Evolutionary conservation across 2,329 filamentous ascomycete genomes (phyloP), one percentile per base, ranked within the genome.

Genomic region (Aspergillus melleus): DNA sequence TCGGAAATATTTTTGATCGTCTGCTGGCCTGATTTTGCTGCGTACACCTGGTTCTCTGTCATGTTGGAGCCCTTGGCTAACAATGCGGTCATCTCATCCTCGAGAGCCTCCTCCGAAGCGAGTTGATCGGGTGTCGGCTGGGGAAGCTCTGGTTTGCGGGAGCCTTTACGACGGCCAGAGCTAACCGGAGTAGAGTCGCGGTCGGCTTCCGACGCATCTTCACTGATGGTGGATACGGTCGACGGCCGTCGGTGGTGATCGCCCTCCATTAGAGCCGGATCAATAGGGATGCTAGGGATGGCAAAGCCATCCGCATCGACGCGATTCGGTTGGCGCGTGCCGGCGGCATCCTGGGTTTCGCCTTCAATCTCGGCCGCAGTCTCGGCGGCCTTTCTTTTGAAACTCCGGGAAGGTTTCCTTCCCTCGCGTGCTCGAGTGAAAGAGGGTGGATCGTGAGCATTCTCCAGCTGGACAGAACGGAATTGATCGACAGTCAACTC

Each of bases 401-500:
- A 62, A 20, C 68, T 68, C 44, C 70, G 82, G 65, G 70, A 77
- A 78, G 68, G 84, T 84, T 69, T 88, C 83, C 58, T 86, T 79
- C 22, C 84, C 80, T 69, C 89, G 83, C 68, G 86, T 16, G 72
- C 74, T 51, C 74, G 68, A 49, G 74, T 91, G 66, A 95, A 90
- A 0, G 92, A 89, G 0, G 95, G 95, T 0, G 95, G 95, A 67
- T 96, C 91, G 64, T 91, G 88, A 24, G 84, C 79, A 24, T 88
- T 88, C 67, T 93, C 90, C 44, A 80, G 60, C 56, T 79, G 76
- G 26, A 79, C 77, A 3, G 77, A 76, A 46, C 78, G 82, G 69
- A 96, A 96, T 68, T 97, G 89, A 62, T 93, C 89, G 20, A 99
- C 90, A 0, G 92, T 95, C 76, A 98, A 84, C 54, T 87, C 86